Conservation (phyloP, 148 eudicot genomes). For the Diospyros lotus region DNA sequence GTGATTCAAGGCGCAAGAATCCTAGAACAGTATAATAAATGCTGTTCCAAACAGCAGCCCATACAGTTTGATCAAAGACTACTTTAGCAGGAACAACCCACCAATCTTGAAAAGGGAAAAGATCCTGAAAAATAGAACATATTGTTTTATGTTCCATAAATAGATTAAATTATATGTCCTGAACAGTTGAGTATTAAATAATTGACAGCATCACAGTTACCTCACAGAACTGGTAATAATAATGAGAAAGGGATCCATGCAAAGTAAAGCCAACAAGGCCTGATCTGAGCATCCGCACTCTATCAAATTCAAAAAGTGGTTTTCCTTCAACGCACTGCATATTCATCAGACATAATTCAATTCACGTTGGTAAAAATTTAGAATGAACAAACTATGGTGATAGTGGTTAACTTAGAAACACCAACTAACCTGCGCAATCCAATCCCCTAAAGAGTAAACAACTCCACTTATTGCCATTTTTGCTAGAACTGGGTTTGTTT, state of each 20-base stretch:
- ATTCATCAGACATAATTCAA: conserved; percentile 5
- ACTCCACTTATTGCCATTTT: conserved; percentile 98
- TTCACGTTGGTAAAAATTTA: not conserved
- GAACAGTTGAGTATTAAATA: not conserved
- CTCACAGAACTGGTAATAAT: conserved; percentile 93
- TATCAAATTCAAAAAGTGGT: conserved; percentile 87
- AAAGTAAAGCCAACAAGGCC: conserved; percentile 86
- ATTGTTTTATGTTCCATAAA: conserved; percentile 4
- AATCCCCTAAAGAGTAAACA: conserved; percentile 92
- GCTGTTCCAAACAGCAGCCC: conserved; percentile 95
- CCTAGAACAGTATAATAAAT: conserved; percentile 75
- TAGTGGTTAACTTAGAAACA: not conserved
- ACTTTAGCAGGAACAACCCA: conserved; percentile 95
- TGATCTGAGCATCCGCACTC: conserved; percentile 86
- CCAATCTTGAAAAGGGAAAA: conserved; percentile 86
- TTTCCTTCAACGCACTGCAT: conserved; percentile 92
- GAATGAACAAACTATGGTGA: not conserved
- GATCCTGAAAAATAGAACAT: conserved; percentile 41
- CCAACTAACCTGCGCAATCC: conserved; percentile 94
- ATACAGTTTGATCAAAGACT: conserved; percentile 83
- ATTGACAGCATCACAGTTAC: conserved; percentile 26
- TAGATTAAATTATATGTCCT: not conserved
- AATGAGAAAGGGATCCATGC: conserved; percentile 97
- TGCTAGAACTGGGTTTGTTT: conserved; percentile 80
- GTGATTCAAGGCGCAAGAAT: conserved; percentile 77